Evolutionary conservation across 192 early-diverging fungal genomes (phyloP), one percentile per base, ranked within the genome.

Genomic region (Backusella liffmaniae): DNA sequence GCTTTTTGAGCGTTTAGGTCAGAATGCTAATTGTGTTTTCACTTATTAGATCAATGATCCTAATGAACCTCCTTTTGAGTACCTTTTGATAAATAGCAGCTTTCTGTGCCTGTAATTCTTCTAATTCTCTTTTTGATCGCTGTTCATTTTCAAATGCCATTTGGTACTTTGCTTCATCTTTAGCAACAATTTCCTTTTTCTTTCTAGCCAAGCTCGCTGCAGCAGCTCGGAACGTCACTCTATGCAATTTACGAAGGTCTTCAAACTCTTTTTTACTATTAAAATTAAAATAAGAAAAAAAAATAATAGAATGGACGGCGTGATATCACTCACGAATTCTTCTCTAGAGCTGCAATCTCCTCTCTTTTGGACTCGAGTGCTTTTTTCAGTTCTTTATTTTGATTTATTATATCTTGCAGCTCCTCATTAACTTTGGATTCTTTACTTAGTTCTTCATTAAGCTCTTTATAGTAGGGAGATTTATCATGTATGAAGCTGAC

Each of bases 151-250:
- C 79, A 77, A 80, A 80, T 2, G 79, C 75, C 3, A 46, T 13
- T 6, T 80, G 79, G 35, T 80, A 80, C 51, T 77, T 75, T 13
- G 66, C 70, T 37, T 76, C 67, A 66, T 80, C 74, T 67, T 80
- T 80, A 26, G 75, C 76, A 36, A 70, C 56, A 32, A 70, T 13
- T 2, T 56, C 75, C 46, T 77, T 80, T 68, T 76, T 80, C 41
- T 69, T 72, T 5, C 79, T 73, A n/a, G 35, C 32, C 26, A 80
- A 39, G 1, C 72, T 70, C 9, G 79, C 79, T 18, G 76, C 71
- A 6, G 76, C 75, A 13, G 75, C 73, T 59, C 66, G 51, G 26
- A 80, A 35, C 34, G 72, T 68, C 5, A 80, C 69, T 21, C 73
- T 75, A 44, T 68, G 67, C 34, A 70, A 36, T 53, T 74, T 80